phyloP scores from a whole-genome alignment of 2,329 filamentous ascomycete species.

The Ilyonectria mors-panacis region DNA sequence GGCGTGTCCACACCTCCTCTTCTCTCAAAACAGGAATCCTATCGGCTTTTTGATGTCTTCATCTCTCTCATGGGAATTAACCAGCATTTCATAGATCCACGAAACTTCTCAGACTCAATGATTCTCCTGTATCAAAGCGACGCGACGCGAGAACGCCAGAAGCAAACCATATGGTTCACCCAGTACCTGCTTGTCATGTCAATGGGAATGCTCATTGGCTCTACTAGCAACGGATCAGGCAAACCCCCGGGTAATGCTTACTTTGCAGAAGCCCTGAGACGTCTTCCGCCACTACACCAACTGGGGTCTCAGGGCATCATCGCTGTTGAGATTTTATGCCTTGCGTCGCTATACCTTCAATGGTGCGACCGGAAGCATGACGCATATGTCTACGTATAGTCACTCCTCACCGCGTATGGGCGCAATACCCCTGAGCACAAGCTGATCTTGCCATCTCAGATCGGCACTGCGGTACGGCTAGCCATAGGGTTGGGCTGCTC shows the following conservation, averaged over 20 bases:
- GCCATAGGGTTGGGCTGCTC: constrained; percentile 48
- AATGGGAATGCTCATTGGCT: constrained; percentile 48
- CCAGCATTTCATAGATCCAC: constrained; percentile 50
- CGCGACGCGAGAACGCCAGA: constrained; percentile 22
- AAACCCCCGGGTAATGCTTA: constrained; percentile 43
- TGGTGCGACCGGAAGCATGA: constrained; percentile 50
- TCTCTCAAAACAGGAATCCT: constrained; percentile 38
- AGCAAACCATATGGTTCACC: constrained; percentile 46
- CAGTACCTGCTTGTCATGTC: constrained; percentile 51
- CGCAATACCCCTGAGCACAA: neutral
- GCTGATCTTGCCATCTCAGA: constrained; percentile 26
- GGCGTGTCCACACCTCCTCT: constrained; percentile 26
- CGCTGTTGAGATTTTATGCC: constrained; percentile 47
- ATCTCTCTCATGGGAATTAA: constrained; percentile 45
- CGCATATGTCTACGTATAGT: constrained; percentile 47
- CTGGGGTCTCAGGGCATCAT: constrained; percentile 46
- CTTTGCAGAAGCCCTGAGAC: constrained; percentile 47
- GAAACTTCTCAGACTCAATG: constrained; percentile 45
- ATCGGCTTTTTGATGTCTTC: constrained; percentile 42
- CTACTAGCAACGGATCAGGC: constrained; percentile 32
- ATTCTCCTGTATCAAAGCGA: constrained; percentile 46
- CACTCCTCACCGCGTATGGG: neutral
- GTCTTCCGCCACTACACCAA: constrained; percentile 44
- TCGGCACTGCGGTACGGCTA: constrained; percentile 46
- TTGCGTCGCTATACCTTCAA: constrained; percentile 46